Conservation (phyloP, 2,329 filamentous ascomycete species). For the Aspergillus phoenicis region DNA sequence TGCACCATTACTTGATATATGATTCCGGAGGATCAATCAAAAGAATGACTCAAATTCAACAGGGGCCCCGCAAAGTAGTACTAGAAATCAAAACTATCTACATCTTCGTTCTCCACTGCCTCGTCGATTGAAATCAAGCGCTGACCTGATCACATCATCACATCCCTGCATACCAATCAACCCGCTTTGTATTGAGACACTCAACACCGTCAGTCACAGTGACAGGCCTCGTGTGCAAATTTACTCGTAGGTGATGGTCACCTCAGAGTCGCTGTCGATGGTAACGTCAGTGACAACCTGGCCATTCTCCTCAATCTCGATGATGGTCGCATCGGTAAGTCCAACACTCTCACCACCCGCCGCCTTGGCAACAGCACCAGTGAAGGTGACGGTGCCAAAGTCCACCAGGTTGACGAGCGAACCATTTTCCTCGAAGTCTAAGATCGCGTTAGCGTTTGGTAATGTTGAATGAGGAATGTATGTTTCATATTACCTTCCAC, state of each 20-base stretch:
- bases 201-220: neutral
- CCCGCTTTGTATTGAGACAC: too few relatives aligned
- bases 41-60: neutral
- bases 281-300: slow-evolving; percentile 40
- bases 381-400: slow-evolving; percentile 56
- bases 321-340: slow-evolving; percentile 43
- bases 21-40: neutral
- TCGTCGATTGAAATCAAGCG: neutral
- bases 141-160: neutral
- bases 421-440: slow-evolving; percentile 44
- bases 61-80: too few relatives aligned
- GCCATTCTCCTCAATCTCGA: slow-evolving; percentile 50
- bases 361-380: slow-evolving; percentile 38
- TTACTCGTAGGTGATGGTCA: slow-evolving; percentile 32
- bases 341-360: slow-evolving; percentile 34
- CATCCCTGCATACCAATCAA: too few relatives aligned
- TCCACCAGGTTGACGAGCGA: slow-evolving; percentile 49
- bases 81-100: neutral
- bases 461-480: too few relatives aligned
- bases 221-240: neutral
- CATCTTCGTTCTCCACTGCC: neutral
- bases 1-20: too few relatives aligned
- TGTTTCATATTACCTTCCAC: slow-evolving; percentile 13
- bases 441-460: neutral
- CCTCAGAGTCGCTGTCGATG: slow-evolving; percentile 19